These are phyloP conservation scores for Macadamia integrifolia DNA, from an alignment of 164 flowering plant species.

Conservation along the genomic window DNA sequence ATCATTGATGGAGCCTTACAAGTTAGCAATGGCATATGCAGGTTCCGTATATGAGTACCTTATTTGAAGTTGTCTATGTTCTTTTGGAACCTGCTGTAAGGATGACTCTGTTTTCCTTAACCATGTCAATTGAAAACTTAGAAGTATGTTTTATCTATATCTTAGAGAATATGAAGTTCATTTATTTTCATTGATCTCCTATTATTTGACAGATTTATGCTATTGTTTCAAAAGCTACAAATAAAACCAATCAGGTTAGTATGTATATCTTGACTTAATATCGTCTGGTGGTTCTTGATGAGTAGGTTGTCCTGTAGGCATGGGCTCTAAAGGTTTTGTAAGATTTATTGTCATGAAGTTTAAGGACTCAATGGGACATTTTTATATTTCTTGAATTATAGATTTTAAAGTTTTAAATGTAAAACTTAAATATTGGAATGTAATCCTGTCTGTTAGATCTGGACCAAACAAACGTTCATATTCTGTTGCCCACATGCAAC, in stretches of 20 bases:
- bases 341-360: too few relatives aligned
- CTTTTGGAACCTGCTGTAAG: slow-evolving; percentile 83
- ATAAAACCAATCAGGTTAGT: slow-evolving; percentile 56
- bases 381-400: too few relatives aligned
- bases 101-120: neutral
- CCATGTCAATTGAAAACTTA: neutral
- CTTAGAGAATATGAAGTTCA: neutral
- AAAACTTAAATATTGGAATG: too few relatives aligned
- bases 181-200: slow-evolving; percentile 3
- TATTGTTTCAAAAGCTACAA: slow-evolving; percentile 68
- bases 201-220: slow-evolving; percentile 60
- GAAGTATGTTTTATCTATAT: too few relatives aligned
- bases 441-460: too few relatives aligned
- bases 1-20: neutral
- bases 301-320: too few relatives aligned
- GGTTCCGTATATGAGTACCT: slow-evolving; percentile 84
- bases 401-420: too few relatives aligned
- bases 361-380: too few relatives aligned
- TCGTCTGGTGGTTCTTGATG: neutral
- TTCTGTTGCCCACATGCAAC: too few relatives aligned
- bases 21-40: slow-evolving; percentile 17
- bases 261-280: neutral
- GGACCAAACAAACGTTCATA: too few relatives aligned
- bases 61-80: slow-evolving; percentile 68
- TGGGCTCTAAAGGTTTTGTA: too few relatives aligned